Evolutionary conservation across 2,329 filamentous ascomycete genomes (phyloP).

Genomic region (Tolypocladium album): DNA sequence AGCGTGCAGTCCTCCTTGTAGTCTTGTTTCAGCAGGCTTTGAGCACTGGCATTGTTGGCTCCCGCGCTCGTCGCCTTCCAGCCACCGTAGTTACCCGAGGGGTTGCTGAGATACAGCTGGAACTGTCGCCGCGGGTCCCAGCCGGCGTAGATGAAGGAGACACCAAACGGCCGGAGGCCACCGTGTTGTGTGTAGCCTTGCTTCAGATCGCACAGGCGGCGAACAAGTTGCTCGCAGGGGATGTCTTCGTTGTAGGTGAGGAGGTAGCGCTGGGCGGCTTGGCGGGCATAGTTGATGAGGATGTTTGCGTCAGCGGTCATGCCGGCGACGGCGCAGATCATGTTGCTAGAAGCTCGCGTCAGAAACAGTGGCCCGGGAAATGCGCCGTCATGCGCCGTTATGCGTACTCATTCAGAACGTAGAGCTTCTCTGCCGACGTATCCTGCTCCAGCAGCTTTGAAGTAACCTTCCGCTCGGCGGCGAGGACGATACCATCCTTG

Average conservation of each 20-base stretch:
- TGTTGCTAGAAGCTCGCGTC: constrained; percentile 58
- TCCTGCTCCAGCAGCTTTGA: constrained; percentile 99
- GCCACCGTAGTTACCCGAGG: constrained; percentile 95
- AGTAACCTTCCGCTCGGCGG: constrained; percentile 96
- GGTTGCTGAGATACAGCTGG: constrained; percentile 98
- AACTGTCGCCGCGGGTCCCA: constrained; percentile 95
- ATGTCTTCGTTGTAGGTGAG: constrained; percentile 99
- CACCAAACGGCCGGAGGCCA: constrained; percentile 94
- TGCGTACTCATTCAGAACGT: constrained; percentile 91
- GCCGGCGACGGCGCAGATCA: constrained; percentile 98
- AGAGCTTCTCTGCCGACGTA: constrained; percentile 98
- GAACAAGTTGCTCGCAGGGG: constrained; percentile 95
- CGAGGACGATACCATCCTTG: constrained; percentile 95
- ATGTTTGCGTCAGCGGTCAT: constrained; percentile 99
- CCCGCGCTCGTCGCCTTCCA: constrained; percentile 99
- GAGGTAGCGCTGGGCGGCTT: constrained; percentile 94
- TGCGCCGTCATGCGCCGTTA: not conserved
- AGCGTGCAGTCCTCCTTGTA: constrained; percentile 98
- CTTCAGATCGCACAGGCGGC: constrained; percentile 93
- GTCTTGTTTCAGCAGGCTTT: constrained; percentile 96
- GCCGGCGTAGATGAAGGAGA: constrained; percentile 98
- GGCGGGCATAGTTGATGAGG: constrained; percentile 98
- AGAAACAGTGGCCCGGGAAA: constrained; percentile 2
- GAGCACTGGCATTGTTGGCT: constrained; percentile 95
- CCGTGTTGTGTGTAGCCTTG: constrained; percentile 99